A percentile compares a stretch with the other conserved stretches of the same genome.
phyloP scores from a whole-genome alignment of 148 eudicot genomes.

The Gaultheria prostrata region DNA sequence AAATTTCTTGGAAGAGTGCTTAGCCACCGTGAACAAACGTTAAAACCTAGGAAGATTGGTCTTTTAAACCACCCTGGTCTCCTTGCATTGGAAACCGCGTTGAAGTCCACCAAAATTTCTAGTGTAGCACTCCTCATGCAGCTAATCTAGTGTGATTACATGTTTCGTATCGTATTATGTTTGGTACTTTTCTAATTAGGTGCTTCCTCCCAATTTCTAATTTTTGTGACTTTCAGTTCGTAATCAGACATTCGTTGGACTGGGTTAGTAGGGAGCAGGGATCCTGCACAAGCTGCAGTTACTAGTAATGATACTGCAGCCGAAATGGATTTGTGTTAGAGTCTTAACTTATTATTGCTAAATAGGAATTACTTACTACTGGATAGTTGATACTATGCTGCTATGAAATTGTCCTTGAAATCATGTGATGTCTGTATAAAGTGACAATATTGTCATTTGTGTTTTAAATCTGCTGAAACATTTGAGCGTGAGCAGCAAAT shows the following conservation, averaged over 20 bases:
- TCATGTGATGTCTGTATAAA: neutral
- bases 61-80: neutral
- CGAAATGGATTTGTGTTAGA: neutral
- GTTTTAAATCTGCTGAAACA: neutral
- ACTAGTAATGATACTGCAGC: neutral
- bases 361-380: neutral
- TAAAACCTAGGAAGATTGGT: conserved; percentile 9
- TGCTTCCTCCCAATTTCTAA: neutral
- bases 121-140: neutral
- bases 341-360: neutral
- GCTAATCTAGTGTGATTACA: neutral
- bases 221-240: neutral
- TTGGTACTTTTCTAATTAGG: neutral
- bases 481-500: neutral
- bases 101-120: neutral
- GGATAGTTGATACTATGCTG: neutral
- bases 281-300: neutral
- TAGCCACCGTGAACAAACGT: conserved; percentile 17
- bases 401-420: neutral
- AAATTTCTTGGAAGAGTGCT: conserved; percentile 51
- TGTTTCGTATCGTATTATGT: neutral
- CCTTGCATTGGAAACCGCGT: neutral
- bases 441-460: neutral
- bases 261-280: neutral
- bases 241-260: neutral